These are phyloP conservation scores for Yarrowia hollandica DNA, from an alignment of 805 yeast species.

Conservation along the genomic window DNA sequence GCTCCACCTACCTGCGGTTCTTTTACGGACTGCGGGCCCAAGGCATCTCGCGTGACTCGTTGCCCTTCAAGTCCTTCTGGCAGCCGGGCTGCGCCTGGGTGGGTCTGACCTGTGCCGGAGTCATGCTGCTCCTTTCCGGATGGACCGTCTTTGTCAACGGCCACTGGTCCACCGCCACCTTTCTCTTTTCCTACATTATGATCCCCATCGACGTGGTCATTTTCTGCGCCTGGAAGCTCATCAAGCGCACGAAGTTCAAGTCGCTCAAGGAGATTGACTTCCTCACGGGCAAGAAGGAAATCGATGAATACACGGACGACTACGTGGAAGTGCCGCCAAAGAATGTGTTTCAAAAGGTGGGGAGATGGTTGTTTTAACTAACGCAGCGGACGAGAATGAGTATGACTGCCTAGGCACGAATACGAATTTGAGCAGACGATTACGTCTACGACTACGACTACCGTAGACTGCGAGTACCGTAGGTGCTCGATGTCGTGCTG, in stretches of 20 bases:
- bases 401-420: no score
- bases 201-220: slow-evolving; percentile 56
- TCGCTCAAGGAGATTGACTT: slow-evolving; percentile 55
- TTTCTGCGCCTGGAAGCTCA: slow-evolving; percentile 54
- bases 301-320: slow-evolving; percentile 55
- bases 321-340: not conserved
- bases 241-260: slow-evolving; percentile 51
- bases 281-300: slow-evolving; percentile 53
- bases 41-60: slow-evolving; percentile 47
- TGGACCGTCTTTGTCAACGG: slow-evolving; percentile 70
- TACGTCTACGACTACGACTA: not conserved
- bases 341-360: not conserved
- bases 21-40: slow-evolving; percentile 60
- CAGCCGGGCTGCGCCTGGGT: slow-evolving; percentile 61
- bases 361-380: slow-evolving; percentile 14
- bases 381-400: not conserved
- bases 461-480: no score
- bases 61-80: slow-evolving; percentile 55
- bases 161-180: slow-evolving; percentile 59
- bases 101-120: slow-evolving; percentile 49
- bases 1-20: slow-evolving; percentile 61
- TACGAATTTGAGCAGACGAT: no score
- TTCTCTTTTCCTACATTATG: slow-evolving; percentile 72
- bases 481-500: no score
- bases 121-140: slow-evolving; percentile 64